Conservation (phyloP, 2,329 filamentous ascomycete species). For the Colletotrichum ledebouriae region DNA sequence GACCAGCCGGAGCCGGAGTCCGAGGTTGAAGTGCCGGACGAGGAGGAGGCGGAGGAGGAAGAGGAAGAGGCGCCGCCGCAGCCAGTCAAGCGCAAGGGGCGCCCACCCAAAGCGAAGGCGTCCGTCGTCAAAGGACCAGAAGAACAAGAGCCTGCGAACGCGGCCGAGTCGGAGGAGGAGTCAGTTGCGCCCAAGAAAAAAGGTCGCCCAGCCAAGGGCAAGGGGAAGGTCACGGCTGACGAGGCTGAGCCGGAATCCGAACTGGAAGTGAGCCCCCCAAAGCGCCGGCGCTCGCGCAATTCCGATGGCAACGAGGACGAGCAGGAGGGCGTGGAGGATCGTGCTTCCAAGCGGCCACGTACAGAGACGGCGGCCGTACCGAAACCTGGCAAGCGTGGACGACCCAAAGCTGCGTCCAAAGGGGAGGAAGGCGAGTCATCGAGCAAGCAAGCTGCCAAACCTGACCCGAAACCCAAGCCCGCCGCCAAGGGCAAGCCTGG, state of each 20-base stretch:
- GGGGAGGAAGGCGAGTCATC: slow-evolving; percentile 42
- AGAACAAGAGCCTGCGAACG: slow-evolving; percentile 39
- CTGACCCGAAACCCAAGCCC: slow-evolving; percentile 47
- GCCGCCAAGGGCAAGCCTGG: slow-evolving; percentile 46
- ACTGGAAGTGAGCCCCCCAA: slow-evolving; percentile 18
- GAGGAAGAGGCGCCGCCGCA: slow-evolving; percentile 38
- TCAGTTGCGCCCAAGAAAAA: slow-evolving; percentile 29
- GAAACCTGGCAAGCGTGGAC: slow-evolving; percentile 44
- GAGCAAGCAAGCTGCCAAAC: slow-evolving; percentile 39
- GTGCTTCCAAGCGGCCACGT: slow-evolving; percentile 44
- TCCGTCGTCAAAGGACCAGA: slow-evolving; percentile 25
- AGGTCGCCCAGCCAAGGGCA: slow-evolving; percentile 42
- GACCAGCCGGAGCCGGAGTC: slow-evolving; percentile 49
- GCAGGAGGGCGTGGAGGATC: slow-evolving; percentile 40
- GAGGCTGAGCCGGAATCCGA: slow-evolving; percentile 21
- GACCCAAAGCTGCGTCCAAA: slow-evolving; percentile 44
- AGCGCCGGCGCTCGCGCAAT: slow-evolving; percentile 41
- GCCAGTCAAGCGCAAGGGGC: slow-evolving; percentile 34
- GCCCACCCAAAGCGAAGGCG: slow-evolving; percentile 34
- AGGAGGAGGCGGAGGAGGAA: slow-evolving; percentile 37
- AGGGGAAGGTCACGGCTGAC: slow-evolving; percentile 40
- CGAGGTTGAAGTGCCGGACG: slow-evolving; percentile 47
- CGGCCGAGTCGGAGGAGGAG: slow-evolving; percentile 47
- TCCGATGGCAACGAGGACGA: slow-evolving; percentile 34
- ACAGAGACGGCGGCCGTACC: slow-evolving; percentile 32